Conservation (phyloP, 306 rosid genomes). For the Trichosanthes cucumerina region DNA sequence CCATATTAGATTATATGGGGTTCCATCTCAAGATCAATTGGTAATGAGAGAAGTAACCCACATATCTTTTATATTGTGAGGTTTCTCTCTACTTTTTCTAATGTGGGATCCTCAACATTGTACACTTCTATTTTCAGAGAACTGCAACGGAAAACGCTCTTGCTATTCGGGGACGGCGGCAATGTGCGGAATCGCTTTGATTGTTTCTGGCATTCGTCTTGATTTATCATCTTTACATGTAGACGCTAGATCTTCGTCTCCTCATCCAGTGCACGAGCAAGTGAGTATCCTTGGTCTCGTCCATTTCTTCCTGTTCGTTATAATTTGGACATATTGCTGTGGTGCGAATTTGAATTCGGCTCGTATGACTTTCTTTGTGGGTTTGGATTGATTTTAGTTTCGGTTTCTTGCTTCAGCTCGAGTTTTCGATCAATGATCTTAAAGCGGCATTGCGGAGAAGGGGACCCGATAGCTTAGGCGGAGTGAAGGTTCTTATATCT, state of each 20-base stretch:
- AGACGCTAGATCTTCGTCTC: conserved; percentile 19
- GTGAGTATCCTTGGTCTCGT: conserved; percentile 19
- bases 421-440: conserved; percentile 40
- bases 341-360: neutral
- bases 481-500: conserved; percentile 41
- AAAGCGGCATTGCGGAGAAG: conserved; percentile 58
- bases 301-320: neutral
- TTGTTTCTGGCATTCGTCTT: conserved; percentile 51
- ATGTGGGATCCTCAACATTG: too few relatives aligned
- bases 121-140: neutral
- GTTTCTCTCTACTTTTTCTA: too few relatives aligned
- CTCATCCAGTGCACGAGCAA: conserved; percentile 34
- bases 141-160: neutral
- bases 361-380: neutral
- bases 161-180: conserved; percentile 12
- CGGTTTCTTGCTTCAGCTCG: conserved; percentile 18
- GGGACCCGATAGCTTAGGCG: conserved; percentile 76
- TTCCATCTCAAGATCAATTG: too few relatives aligned
- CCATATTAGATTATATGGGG: too few relatives aligned
- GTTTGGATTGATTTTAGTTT: neutral
- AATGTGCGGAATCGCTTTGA: conserved; percentile 91
- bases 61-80: too few relatives aligned
- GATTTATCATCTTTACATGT: conserved; percentile 26
- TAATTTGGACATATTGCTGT: neutral
- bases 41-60: too few relatives aligned